Evolutionary conservation across 2,329 filamentous ascomycete genomes (phyloP), one percentile per base, ranked within the genome.

Genomic region (Berkeleyomyces basicola): DNA sequence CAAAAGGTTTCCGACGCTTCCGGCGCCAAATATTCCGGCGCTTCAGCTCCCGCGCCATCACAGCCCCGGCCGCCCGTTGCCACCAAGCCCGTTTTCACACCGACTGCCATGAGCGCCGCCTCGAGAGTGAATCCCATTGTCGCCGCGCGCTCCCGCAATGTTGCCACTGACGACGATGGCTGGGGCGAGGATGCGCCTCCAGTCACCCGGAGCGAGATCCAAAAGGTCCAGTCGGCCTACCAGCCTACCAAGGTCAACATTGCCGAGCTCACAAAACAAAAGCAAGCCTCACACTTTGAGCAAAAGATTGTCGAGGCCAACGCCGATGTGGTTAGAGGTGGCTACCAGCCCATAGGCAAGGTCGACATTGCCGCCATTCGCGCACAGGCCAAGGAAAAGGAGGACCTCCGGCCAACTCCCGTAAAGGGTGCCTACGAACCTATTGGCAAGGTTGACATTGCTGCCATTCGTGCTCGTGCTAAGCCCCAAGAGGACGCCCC

Each of bases 101-200:
- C 92, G 6, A 90, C 88, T 40, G 68, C 70, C 49, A 68, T 71
- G 11, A 78, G 77, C 61, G 75, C 75, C 60, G 73, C 76, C 9
- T 74, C 73, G 62, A 75, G 75, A 40, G 85, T 87, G 71, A 89
- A 89, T 71, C 85, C 88, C 4, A 75, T 90, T 40, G 75, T 83
- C 14, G 82, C 83, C 46, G 81, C 83, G 51, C 81, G 88, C 66
- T 80, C 83, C 75, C 81, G 74, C 72, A 81, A 68, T 68, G 75
- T 82, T 67, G 77, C 77, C 57, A 81, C 84, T 31, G 89, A 96
- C 70, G 82, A 83, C 43, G 93, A 99, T 74, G 93, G 93, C 59
- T 99, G 93, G 93, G 93, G 93, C 63, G 81, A 82, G 14, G 93
- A 99, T 79, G 93, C 93, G 3, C 93, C 93, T n/a, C 89, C 83